These are phyloP conservation scores for Mytilinidion resinicola DNA, from an alignment of 495 filamentous ascomycete species.

Conservation along the genomic window DNA sequence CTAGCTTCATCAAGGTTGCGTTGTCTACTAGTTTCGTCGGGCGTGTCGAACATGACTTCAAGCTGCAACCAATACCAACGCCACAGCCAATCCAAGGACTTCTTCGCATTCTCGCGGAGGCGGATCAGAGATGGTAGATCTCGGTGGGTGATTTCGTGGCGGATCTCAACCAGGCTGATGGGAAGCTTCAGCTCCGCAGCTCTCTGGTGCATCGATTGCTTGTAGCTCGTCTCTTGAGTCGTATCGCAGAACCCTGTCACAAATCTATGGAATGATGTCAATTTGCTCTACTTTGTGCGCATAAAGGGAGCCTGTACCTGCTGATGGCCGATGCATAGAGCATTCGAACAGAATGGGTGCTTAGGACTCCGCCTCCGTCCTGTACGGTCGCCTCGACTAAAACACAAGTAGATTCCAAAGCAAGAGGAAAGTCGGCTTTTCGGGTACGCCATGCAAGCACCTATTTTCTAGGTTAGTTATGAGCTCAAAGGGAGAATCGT, in stretches of 20 bases:
- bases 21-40: neutral
- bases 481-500: neutral
- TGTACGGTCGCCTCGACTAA: conserved; percentile 18
- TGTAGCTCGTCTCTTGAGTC: conserved; percentile 60
- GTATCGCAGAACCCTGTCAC: conserved; percentile 66
- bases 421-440: conserved; percentile 14
- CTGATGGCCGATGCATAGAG: conserved; percentile 20
- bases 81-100: conserved; percentile 82
- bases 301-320: conserved; percentile 10
- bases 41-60: neutral
- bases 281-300: neutral
- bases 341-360: conserved; percentile 3
- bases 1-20: conserved; percentile 2
- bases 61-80: conserved; percentile 70
- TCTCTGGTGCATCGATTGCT: conserved; percentile 75
- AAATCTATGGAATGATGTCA: conserved; percentile 50
- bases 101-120: conserved; percentile 56
- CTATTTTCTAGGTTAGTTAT: neutral
- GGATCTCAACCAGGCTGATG: conserved; percentile 77
- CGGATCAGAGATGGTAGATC: conserved; percentile 69
- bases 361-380: conserved; percentile 5
- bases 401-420: conserved; percentile 18
- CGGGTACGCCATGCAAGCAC: conserved; percentile 17
- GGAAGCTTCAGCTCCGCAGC: conserved; percentile 72
- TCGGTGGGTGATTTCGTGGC: conserved; percentile 86